phyloP scores from a whole-genome alignment of 1,139 yeast species.

The Nakaseomyces bracarensis region DNA sequence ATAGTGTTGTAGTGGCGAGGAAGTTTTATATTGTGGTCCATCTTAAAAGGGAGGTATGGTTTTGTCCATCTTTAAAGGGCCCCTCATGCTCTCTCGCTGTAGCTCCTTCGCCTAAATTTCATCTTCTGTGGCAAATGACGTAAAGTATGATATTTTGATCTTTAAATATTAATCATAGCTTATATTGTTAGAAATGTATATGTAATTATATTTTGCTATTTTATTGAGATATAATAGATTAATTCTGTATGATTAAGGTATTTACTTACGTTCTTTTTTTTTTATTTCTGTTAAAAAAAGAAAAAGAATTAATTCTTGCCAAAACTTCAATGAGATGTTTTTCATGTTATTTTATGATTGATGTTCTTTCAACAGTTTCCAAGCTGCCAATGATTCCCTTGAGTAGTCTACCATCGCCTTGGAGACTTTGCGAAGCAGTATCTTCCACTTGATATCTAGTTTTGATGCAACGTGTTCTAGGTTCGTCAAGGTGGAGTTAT shows the following conservation, averaged over 20 bases:
- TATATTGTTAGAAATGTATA: background rate
- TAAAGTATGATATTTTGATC: background rate
- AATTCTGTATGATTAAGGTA: no score
- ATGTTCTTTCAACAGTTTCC: slow-evolving; percentile 23
- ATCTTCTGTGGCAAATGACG: slow-evolving; percentile 3
- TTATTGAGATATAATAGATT: no score
- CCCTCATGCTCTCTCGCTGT: background rate
- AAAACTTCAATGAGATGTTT: no score
- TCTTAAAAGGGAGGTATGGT: no score
- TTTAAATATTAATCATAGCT: background rate
- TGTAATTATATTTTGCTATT: background rate
- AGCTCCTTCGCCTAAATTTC: no score
- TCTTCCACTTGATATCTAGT: slow-evolving; percentile 25
- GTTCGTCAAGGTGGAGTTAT: slow-evolving; percentile 26
- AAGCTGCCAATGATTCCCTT: slow-evolving; percentile 31
- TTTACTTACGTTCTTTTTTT: no score
- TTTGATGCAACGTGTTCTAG: slow-evolving; percentile 19
- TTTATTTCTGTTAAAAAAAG: no score
- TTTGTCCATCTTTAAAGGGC: background rate
- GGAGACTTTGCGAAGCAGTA: slow-evolving; percentile 26
- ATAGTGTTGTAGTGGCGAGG: no score
- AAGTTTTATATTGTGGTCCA: no score
- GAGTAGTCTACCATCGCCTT: slow-evolving; percentile 26
- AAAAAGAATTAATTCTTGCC: no score
- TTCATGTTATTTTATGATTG: background rate